These are phyloP conservation scores for Lipomyces lipofer DNA, from an alignment of 805 yeast species.

Conservation along the genomic window DNA sequence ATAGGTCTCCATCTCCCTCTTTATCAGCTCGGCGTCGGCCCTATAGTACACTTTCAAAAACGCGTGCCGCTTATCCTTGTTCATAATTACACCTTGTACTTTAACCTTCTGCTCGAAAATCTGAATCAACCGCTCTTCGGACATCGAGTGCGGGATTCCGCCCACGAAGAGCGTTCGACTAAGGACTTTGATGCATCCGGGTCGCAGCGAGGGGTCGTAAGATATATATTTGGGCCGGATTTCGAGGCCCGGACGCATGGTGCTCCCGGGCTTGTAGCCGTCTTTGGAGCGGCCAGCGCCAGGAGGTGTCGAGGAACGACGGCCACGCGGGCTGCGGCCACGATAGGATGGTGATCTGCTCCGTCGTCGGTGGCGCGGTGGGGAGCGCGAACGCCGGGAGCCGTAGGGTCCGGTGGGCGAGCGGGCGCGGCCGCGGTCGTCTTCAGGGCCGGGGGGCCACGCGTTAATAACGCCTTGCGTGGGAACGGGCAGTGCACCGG, in stretches of 20 bases:
- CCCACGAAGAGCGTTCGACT: conserved; percentile 93
- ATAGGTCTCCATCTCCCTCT: conserved; percentile 58
- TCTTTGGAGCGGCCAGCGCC: too few species aligned
- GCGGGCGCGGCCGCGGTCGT: conserved; percentile 13
- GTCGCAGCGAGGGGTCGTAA: conserved; percentile 69
- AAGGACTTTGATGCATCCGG: conserved; percentile 75
- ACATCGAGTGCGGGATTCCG: conserved; percentile 82
- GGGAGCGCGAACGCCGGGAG: conserved; percentile 33
- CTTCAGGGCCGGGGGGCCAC: conserved; percentile 14
- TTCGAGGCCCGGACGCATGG: conserved; percentile 30
- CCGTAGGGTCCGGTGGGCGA: conserved; percentile 14
- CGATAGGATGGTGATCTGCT: conserved; percentile 33
- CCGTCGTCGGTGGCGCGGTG: conserved; percentile 24
- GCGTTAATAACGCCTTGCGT: conserved; percentile 4
- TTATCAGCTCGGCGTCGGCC: conserved; percentile 83
- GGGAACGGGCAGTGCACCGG: conserved; percentile 14
- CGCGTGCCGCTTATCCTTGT: conserved; percentile 90
- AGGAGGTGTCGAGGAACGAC: conserved; percentile 4
- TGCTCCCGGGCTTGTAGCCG: too few species aligned
- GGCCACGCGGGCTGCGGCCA: conserved; percentile 30
- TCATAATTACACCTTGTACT: conserved; percentile 86
- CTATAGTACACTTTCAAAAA: conserved; percentile 93
- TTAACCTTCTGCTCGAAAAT: conserved; percentile 83
- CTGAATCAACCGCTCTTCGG: conserved; percentile 66
- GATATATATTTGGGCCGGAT: conserved; percentile 60